These are phyloP conservation scores for Pythium brassicae DNA, from an alignment of 352 stramenopile genomes.

Conservation along the genomic window DNA sequence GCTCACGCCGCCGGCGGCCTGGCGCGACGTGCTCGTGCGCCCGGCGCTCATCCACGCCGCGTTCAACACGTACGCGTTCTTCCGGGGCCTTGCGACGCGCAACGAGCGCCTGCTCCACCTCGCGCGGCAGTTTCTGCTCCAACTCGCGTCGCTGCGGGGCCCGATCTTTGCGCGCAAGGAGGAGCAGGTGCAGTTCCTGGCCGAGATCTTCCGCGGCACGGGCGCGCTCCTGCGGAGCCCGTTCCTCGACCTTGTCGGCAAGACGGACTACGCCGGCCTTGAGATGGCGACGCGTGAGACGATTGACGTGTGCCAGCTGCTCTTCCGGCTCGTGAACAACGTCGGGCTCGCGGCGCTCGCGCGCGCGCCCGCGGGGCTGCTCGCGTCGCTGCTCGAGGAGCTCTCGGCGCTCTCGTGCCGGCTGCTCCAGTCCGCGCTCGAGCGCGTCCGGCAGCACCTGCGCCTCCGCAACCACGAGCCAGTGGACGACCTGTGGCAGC, in stretches of 20 bases:
- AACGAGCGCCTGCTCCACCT: slow-evolving; percentile 76
- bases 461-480: slow-evolving; percentile 32
- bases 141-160: slow-evolving; percentile 69
- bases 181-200: slow-evolving; percentile 62
- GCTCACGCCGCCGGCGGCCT: slow-evolving; percentile 57
- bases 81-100: slow-evolving; percentile 57
- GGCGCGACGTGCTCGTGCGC: slow-evolving; percentile 63
- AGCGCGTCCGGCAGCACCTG: slow-evolving; percentile 59
- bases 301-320: slow-evolving; percentile 80
- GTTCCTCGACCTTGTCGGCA: slow-evolving; percentile 68
- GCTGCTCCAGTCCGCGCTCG: slow-evolving; percentile 56
- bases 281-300: slow-evolving; percentile 75
- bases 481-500: slow-evolving; percentile 78
- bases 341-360: slow-evolving; percentile 54
- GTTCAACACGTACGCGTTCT: slow-evolving; percentile 84
- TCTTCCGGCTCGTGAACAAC: slow-evolving; percentile 77
- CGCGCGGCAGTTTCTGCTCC: slow-evolving; percentile 73
- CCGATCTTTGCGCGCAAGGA: slow-evolving; percentile 60
- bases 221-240: slow-evolving; percentile 57
- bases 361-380: slow-evolving; percentile 33
- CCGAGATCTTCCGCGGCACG: slow-evolving; percentile 67
- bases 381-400: slow-evolving; percentile 62
- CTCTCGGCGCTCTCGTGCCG: slow-evolving; percentile 67
- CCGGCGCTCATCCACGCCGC: slow-evolving; percentile 77
- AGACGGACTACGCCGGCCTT: slow-evolving; percentile 53